Base-by-base conservation (phyloP, 495 filamentous ascomycete species). In the Penicillium psychrofluorescens region DNA sequence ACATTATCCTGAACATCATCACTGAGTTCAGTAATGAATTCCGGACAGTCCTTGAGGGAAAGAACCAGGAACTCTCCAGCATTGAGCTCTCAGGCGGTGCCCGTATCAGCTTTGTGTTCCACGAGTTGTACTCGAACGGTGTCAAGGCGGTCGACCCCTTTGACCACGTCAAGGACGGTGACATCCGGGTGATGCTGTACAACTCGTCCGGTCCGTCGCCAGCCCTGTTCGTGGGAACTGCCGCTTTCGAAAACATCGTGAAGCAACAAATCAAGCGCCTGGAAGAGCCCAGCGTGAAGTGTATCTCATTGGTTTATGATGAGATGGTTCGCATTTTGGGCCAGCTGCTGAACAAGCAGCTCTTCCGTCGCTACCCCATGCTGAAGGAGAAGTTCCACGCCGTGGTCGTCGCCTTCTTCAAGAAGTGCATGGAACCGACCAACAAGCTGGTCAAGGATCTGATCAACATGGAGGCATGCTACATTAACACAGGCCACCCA, bases 71-170 rank as follows among this genome's bases (percentile, higher is more conserved):
- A 56, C 72, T 98, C 6, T 97, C 94, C 29, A 95, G 86, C 66
- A 77, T 85, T 15, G 94, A 99, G 63, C 71, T 99, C 45, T 96
- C 91, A 1, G 94, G 94, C 45, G 94, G 94, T 68, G 94, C 94
- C 42, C 83, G 94, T 77, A 99, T 99, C 63, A 95, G 88, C 67
- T 99, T 99, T 58, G 94, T 99, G 34, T 99, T 95, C 77, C 94
- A 99, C 63, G 94, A 99, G 62, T 71, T 99, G 11, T 99, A 97
- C 66, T 81, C 90, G 35, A 99, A 99, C 66, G 94, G 94, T 66
- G 81, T 99, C 61, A 97, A 96, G 74, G 91, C 94, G 0, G 85
- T 99, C 14, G 94, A 97, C 63, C 94, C 94, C 11, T 99, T 99
- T 61, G 94, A 99, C 58, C 74, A 87, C 45, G 88, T 96, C 63